Evolutionary conservation across 129 eudicot species (phyloP), one percentile per base, ranked within the genome.

Genomic region (Ambrosia trifida): DNA sequence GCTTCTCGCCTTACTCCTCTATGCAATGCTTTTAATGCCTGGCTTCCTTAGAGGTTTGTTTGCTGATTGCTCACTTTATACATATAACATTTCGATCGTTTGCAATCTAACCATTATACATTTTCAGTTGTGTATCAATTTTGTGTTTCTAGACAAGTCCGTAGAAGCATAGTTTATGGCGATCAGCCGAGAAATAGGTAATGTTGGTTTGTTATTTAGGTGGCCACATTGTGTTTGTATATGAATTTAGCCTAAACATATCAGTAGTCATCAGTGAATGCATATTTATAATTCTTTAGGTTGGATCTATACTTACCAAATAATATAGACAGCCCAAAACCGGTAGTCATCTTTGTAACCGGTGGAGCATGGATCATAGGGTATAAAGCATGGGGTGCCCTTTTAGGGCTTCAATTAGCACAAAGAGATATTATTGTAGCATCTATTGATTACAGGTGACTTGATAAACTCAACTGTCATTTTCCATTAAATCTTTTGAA

Each of bases 341-440:
- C 97, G 11, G 89, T 91, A 36, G 84, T 91, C 63, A 77, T 81
- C 53, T 91, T 91, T 80, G 91, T 91, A 49, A 91, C 97, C 54
- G 97, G 97, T 66, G 97, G 97, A 54, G 97, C 97, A 32, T 91
- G 97, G 97, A 91, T 85, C 78, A 87, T 91, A 61, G 97, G 97
- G 95, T 87, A 91, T 65, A 91, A 91, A 80, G 97, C 86, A 71
- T 87, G 95, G 97, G 97, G 97, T 77, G 83, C 97, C 44, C 80
- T 91, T 68, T 87, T 91, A 14, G 97, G 95, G 53, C 78, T 70
- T 69, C 97, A 88, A n/a, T 85, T 91, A 62, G 87, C 97, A 31
- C 88, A 91, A 81, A 81, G 91, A 63, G 95, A 83, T 51, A 87
- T 91, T 64, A 82, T 91, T 12, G 97, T 91, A 62, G 97, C 97